A percentile compares a stretch with the other conserved stretches of the same genome.
Evolutionary conservation across 768 basidiomycete genomes (phyloP).

Genomic region (Trametes elegans): DNA sequence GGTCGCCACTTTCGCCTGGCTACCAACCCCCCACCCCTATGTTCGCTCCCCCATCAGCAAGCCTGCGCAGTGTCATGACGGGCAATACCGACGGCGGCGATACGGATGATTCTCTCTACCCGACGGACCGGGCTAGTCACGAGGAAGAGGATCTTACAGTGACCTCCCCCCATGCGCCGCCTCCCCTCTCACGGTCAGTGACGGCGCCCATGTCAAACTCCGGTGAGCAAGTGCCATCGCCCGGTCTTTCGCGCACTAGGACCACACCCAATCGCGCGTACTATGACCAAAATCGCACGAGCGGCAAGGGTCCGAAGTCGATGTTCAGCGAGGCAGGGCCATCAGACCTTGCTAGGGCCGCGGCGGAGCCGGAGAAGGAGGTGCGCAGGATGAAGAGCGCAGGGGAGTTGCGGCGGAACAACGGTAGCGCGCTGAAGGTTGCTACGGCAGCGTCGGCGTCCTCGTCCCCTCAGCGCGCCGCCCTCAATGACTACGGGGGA

Average conservation of each 20-base stretch:
- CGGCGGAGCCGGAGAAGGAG: conserved; percentile 45
- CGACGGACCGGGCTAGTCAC: conserved; percentile 33
- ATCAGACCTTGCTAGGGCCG: conserved; percentile 4
- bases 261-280: conserved; percentile 62
- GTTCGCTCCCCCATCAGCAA: conserved; percentile 49
- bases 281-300: conserved; percentile 31
- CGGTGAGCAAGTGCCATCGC: conserved; percentile 23
- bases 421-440: conserved; percentile 28
- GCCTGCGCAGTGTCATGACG: conserved; percentile 44
- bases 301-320: conserved; percentile 20
- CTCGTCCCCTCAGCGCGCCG: conserved; percentile 39
- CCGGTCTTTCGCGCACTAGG: conserved; percentile 64
- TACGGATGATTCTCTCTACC: conserved; percentile 39
- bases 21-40: conserved; percentile 68
- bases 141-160: conserved; percentile 73
- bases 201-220: conserved; percentile 37
- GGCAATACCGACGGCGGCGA: conserved; percentile 51
- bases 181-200: conserved; percentile 46
- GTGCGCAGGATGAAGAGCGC: conserved; percentile 86
- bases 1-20: conserved; percentile 54
- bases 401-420: conserved; percentile 65
- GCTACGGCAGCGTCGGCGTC: conserved; percentile 29
- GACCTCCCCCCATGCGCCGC: conserved; percentile 55
- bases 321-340: conserved; percentile 22
- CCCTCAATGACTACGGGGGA: conserved; percentile 49